Evolutionary conservation across 148 eudicot genomes (phyloP).

Genomic region (Diospyros kaki): DNA sequence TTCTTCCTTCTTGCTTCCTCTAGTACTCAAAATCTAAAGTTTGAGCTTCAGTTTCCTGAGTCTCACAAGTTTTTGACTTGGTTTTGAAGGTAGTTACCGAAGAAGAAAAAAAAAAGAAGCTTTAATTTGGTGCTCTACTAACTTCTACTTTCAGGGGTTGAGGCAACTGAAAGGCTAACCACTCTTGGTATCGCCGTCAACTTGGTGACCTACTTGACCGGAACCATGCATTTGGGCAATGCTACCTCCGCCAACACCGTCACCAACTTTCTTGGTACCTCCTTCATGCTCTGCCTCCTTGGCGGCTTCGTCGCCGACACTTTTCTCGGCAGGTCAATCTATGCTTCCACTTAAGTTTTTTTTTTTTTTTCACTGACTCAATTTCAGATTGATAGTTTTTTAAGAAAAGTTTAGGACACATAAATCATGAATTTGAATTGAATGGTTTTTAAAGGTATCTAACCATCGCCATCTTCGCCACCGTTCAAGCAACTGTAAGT

Average conservation of each 20-base stretch:
- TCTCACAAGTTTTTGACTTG: too few relatives aligned
- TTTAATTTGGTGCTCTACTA: too few relatives aligned
- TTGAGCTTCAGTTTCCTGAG: too few relatives aligned
- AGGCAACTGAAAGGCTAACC: constrained; percentile 72
- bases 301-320: constrained; percentile 92
- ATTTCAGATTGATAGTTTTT: neutral
- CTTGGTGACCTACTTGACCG: constrained; percentile 78
- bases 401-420: neutral
- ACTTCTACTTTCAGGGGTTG: constrained; percentile 41
- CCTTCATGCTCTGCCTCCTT: constrained; percentile 81
- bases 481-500: constrained; percentile 77
- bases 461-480: constrained; percentile 74
- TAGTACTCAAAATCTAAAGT: too few relatives aligned
- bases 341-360: neutral
- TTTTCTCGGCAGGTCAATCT: constrained; percentile 63
- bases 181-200: constrained; percentile 87
- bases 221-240: constrained; percentile 86
- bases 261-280: constrained; percentile 89
- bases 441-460: constrained; percentile 45
- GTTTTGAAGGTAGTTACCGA: too few relatives aligned
- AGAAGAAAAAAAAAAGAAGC: too few relatives aligned
- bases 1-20: neutral
- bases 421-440: neutral
- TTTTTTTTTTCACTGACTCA: neutral
- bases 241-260: constrained; percentile 77